phyloP scores from a whole-genome alignment of 1,284 basidiomycete genomes.

The Irpex rosettiformis region DNA sequence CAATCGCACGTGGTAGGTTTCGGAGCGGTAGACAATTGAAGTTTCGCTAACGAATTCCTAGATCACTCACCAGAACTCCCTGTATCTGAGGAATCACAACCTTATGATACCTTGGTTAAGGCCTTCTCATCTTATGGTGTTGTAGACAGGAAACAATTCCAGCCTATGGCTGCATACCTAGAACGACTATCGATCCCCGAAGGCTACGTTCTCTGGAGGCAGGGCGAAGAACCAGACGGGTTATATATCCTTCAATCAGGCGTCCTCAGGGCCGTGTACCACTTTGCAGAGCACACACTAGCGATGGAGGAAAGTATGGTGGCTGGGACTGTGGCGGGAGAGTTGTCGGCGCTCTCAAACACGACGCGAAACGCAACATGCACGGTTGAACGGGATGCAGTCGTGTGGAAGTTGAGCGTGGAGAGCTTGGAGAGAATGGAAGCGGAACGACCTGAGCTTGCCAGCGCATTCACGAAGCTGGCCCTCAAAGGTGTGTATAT shows the following conservation, averaged over 20 bases:
- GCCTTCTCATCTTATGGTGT: conserved; percentile 71
- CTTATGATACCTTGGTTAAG: conserved; percentile 66
- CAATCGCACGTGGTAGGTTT: conserved; percentile 54
- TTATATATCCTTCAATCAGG: conserved; percentile 86
- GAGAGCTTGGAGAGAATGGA: conserved; percentile 59
- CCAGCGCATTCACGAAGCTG: conserved; percentile 65
- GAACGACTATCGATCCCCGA: conserved; percentile 53
- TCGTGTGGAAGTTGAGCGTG: conserved; percentile 76
- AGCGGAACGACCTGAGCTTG: conserved; percentile 60
- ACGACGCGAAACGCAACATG: conserved; percentile 83
- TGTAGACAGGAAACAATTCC: conserved; percentile 45
- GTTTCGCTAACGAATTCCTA: conserved; percentile 1
- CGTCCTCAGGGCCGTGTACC: conserved; percentile 77
- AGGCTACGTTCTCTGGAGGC: conserved; percentile 73
- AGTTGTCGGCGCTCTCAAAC: conserved; percentile 78
- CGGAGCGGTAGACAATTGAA: not conserved
- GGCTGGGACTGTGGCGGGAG: conserved; percentile 86
- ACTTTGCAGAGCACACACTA: conserved; percentile 65
- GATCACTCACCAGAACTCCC: conserved; percentile 23
- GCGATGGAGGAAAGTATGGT: conserved; percentile 88
- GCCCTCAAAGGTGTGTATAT: conserved; percentile 71
- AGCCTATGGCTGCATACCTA: conserved; percentile 71
- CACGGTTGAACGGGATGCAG: conserved; percentile 71
- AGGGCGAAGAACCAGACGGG: conserved; percentile 75
- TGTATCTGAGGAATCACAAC: conserved; percentile 38